phyloP scores from a whole-genome alignment of 2,329 filamentous ascomycete species.

The Ophiostoma quercus region DNA sequence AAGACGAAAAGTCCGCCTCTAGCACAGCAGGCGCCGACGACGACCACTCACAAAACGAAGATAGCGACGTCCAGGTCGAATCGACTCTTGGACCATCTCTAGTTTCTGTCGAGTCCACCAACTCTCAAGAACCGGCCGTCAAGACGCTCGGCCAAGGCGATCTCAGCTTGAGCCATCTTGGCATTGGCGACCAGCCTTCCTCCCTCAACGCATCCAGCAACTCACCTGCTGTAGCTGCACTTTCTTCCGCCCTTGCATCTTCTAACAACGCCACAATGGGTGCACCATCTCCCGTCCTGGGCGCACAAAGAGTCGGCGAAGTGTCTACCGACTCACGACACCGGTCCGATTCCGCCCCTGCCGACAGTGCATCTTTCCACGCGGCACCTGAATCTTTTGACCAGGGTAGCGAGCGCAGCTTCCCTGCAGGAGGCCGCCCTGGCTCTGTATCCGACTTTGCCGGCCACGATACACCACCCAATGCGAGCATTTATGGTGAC shows the following conservation, averaged over 20 bases:
- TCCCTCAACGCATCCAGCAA: conserved; percentile 4
- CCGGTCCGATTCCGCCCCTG: conserved; percentile 56
- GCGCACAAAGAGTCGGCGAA: not conserved
- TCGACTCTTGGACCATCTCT: conserved; percentile 31
- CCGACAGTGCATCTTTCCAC: conserved; percentile 34
- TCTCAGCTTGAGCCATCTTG: conserved; percentile 81
- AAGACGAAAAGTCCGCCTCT: conserved; percentile 19
- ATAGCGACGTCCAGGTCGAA: conserved; percentile 41
- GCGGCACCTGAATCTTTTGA: conserved; percentile 15
- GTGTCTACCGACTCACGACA: conserved; percentile 40
- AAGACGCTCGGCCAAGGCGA: conserved; percentile 87
- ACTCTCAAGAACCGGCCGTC: conserved; percentile 66
- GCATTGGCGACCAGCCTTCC: conserved; percentile 54
- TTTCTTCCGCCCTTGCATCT: not conserved
- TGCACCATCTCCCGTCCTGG: conserved; percentile 10
- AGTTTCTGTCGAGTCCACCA: conserved; percentile 38
- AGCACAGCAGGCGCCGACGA: conserved; percentile 29
- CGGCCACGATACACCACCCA: conserved; percentile 56
- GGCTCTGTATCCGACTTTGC: conserved; percentile 48
- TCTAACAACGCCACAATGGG: conserved; percentile 35
- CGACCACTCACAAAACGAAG: conserved; percentile 28
- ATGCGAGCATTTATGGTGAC: conserved; percentile 59
- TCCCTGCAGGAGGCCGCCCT: conserved; percentile 33
- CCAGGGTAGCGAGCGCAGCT: conserved; percentile 19
- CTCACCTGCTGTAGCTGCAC: not conserved